Conservation (phyloP, 169 alveolate species). For the Pseudocohnilembus persalinus region DNA sequence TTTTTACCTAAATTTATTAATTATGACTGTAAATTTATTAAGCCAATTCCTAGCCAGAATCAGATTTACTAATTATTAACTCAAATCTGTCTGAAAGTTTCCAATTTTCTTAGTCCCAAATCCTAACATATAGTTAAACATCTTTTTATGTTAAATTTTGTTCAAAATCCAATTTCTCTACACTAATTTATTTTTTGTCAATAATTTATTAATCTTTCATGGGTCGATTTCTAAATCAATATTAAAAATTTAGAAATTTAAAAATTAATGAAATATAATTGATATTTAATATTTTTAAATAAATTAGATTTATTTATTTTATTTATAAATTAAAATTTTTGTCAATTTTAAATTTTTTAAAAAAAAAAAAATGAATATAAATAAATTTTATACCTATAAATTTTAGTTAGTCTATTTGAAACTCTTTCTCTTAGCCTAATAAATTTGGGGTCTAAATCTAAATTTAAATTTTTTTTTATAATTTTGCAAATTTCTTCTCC, state of each 20-base stretch:
- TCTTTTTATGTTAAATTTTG: constrained; percentile 20
- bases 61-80: constrained; percentile 16
- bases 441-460: constrained; percentile 19
- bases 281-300: no score
- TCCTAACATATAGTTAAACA: constrained; percentile 32
- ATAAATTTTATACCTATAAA: no score
- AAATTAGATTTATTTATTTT: no score
- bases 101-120: constrained; percentile 39
- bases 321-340: no score
- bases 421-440: constrained; percentile 36
- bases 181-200: constrained; percentile 37
- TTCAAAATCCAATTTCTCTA: constrained; percentile 22
- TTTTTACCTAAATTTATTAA: constrained; percentile 3
- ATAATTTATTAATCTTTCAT: constrained; percentile 35
- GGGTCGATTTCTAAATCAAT: constrained; percentile 36
- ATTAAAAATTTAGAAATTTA: no score
- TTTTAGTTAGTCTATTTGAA: constrained; percentile 34
- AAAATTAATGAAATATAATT: no score
- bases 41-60: constrained; percentile 37
- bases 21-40: background rate
- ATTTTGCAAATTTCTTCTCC: background rate
- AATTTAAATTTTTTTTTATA: constrained; percentile 1
- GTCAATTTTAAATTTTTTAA: no score
- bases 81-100: constrained; percentile 37
- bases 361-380: no score